Percentiles rank a stretch among this genome's conserved stretches.
Evolutionary conservation across 345 rosid genomes (phyloP).

Genomic region (Sisymbrium irio): DNA sequence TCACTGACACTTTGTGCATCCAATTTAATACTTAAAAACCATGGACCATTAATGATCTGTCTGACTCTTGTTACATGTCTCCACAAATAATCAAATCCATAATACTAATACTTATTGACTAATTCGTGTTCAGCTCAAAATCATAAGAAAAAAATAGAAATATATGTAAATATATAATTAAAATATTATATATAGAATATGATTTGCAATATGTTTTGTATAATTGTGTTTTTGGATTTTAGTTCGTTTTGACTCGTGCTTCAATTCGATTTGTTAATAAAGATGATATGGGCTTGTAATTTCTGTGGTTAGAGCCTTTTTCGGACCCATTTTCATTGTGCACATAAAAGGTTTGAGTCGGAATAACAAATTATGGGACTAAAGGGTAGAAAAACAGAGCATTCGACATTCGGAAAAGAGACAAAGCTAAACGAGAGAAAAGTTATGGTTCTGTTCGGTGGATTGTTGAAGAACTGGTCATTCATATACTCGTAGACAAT

Average conservation of each 20-base stretch:
- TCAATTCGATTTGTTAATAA: background rate
- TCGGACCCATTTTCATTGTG: background rate
- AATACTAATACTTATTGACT: background rate
- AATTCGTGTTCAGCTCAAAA: background rate
- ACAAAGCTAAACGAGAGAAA: no score
- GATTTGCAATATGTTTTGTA: background rate
- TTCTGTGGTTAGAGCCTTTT: background rate
- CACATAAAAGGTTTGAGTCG: background rate
- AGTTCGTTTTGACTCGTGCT: background rate
- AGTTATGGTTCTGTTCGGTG: no score
- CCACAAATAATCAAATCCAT: conserved; percentile 10
- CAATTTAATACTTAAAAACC: conserved; percentile 26
- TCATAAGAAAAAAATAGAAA: background rate
- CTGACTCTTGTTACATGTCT: conserved; percentile 22
- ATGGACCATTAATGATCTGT: conserved; percentile 35
- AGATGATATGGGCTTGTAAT: background rate
- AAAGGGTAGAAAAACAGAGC: no score
- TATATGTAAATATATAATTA: no score
- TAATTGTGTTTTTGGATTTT: background rate
- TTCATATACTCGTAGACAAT: no score
- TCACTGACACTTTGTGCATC: conserved; percentile 30
- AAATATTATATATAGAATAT: background rate
- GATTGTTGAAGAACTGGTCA: no score
- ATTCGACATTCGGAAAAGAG: no score
- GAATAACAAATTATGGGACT: no score